Base-by-base conservation (phyloP, 1,284 basidiomycete genomes). In the Ganoderma meredithae region DNA sequence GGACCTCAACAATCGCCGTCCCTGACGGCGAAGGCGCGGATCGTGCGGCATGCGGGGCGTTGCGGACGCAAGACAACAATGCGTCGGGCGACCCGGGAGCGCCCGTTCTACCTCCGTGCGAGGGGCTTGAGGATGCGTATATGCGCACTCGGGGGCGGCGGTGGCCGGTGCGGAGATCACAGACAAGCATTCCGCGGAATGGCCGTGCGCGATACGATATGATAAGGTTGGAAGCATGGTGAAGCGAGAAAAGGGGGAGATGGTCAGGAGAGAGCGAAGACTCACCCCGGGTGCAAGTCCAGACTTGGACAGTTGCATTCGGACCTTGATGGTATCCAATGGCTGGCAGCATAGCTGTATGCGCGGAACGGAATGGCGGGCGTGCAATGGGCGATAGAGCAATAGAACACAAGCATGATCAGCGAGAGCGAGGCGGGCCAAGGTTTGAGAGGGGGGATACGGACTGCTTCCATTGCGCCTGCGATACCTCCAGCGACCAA, bases 241-340 rank as follows among this genome's bases (percentile, higher is more conserved):
- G 33, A 40, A 27, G 36, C 27, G 27, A 60, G 22, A 52, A 47
- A 39, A 19, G 44, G 56, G 43, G 39, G 3, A 9, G 13, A 49
- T 13, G 27, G 31, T 2, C 6, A 22, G 43, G 12, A 40, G 10
- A 39, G 61, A 44, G 27, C 31, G 36, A 39, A 58, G n/a, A 86
- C 93, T 77, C 81, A 97, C 96, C 63, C 96, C 96, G 66, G 92
- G 88, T 36, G 84, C 81, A 69, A 86, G 85, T 22, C 95, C 91
- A 6, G 95, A 92, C 79, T 84, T 90, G 65, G 94, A 95, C 66
- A 99, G 90, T 83, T 99, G 97, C 97, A 99, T 99, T 63, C 97
- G 94, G 74, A 97, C 97, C 86, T 98, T 98, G 86, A 98, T 98
- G 39, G 97, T 98, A 81, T 98, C 97, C 59, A 98, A 88, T 4